These are phyloP conservation scores for Rhodocollybia butyracea DNA, from an alignment of 768 basidiomycete genomes.

Conservation along the genomic window DNA sequence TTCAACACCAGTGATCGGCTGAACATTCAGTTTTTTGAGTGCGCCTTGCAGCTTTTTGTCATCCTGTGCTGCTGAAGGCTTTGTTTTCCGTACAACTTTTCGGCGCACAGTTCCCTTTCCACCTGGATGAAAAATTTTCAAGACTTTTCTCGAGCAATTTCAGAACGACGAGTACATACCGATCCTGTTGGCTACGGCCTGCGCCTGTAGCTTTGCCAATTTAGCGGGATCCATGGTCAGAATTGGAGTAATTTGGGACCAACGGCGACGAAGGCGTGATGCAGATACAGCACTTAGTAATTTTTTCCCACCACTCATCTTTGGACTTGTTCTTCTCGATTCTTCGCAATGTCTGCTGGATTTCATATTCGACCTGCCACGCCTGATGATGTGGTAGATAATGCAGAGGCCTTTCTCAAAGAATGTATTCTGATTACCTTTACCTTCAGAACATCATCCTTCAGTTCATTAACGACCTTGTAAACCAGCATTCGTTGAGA, in stretches of 20 bases:
- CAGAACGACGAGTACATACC: neutral
- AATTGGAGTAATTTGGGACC: neutral
- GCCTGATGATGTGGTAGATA: slow-evolving; percentile 58
- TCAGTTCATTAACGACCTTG: slow-evolving; percentile 70
- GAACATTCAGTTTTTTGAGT: slow-evolving; percentile 96
- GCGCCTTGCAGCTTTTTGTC: slow-evolving; percentile 97
- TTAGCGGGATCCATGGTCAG: slow-evolving; percentile 77
- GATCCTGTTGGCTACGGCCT: slow-evolving; percentile 73
- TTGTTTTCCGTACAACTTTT: slow-evolving; percentile 92
- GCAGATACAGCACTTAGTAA: too few relatives aligned
- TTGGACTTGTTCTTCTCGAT: neutral
- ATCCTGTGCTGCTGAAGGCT: slow-evolving; percentile 81
- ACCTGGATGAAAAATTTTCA: slow-evolving; percentile 46
- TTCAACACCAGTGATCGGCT: slow-evolving; percentile 93
- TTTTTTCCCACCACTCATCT: neutral
- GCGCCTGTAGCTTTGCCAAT: slow-evolving; percentile 93
- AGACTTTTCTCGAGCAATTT: neutral
- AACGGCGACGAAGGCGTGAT: too few relatives aligned
- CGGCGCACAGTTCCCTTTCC: slow-evolving; percentile 97
- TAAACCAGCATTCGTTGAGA: slow-evolving; percentile 23
- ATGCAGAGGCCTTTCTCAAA: slow-evolving; percentile 25
- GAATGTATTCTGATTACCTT: slow-evolving; percentile 40
- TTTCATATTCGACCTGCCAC: slow-evolving; percentile 65
- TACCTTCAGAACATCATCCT: slow-evolving; percentile 54
- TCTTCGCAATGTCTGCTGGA: slow-evolving; percentile 4